Base-by-base conservation (phyloP, 371 early-diverging fungal species). In the Capillidium rhysosporum region DNA sequence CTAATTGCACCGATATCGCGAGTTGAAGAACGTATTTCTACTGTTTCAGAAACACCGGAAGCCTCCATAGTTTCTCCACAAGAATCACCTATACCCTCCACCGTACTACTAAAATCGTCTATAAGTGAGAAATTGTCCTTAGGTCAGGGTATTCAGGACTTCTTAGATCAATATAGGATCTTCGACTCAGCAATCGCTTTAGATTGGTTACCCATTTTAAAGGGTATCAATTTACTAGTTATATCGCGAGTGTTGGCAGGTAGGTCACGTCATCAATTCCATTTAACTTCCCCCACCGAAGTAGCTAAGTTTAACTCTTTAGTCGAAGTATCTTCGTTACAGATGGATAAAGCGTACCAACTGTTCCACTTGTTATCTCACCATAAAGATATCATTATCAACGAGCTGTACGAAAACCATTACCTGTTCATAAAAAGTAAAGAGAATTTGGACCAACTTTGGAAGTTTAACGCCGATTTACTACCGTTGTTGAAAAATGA, bases 121-220 rank as follows among this genome's bases (percentile, higher is more conserved):
- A 26, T 29, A 1, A 23, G 28, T 26, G n/a, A 23, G 14, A 23
- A 16, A 16, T 12, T 29, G n/a, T 14, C 48, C 28, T 16, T 47
- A 10, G 23, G n/a, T 4, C 26, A 29, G 28, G 29, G 26, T 24
- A 29, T 47, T 4, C 48, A 47, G 16, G 10, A 47, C 26, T 47
- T 47, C 48, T 29, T 47, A 14, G 48, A 47, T 26, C 48, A 47
- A 16, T 47, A 47, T 16, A 12, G 48, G 23, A 47, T 47, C 26
- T 47, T 47, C 29, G 48, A 47, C 16, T 47, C 48, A 29, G 29
- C 48, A 16, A 16, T 47, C 10, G 48, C 48, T 29, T 47, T 47
- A 16, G 48, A 47, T 5, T 47, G 48, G 26, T 26, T 47, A 16
- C 48, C 48, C 16, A 23, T 23, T 12, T 3, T 47, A 8, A 23